Evolutionary conservation across 2,329 filamentous ascomycete genomes (phyloP), one percentile per base, ranked within the genome.

Genomic region (Xylaria arbuscula): DNA sequence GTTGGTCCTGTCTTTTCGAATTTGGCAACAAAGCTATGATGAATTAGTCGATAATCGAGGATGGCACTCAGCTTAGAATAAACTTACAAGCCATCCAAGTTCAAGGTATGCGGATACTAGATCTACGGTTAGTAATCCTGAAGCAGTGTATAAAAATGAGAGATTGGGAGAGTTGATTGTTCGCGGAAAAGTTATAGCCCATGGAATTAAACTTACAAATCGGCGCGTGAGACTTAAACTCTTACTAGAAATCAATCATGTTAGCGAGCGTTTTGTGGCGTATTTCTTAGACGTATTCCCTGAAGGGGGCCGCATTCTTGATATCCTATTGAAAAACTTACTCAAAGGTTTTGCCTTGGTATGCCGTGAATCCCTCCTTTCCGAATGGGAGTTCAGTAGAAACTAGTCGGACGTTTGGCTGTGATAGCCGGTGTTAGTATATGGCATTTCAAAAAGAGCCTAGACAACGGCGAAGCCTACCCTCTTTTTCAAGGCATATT

Each of bases 391-490:
- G 86, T 13, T 93, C 94, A 0, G 96, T 97, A 72, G 97, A 93
- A 65, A 98, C 96, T 61, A 99, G 89, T 79, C 91, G 93, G 74
- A 98, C 93, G 78, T 99, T 99, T 11, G 96, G 94, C 1, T 97
- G 90, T 19, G n/a, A 48, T 40, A 19, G 3, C 9, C 8, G 1
- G 7, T 19, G 63, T 71, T 42, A 69, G 58, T 34, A 3, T 38
- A n/a, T n/a, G 10, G 10, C 32, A 8, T 36, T 51, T 38, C 17
- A 34, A 42, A 24, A 3, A 19, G 5, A 47, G n/a, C 3, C 22
- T 10, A 58, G 19, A 47, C 13, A 57, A 22, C 3, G 9, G 50
- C 17, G 9, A 36, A 48, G 6, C 69, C 42, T 67, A 71, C 69
- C 60, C 69, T 66, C 79, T 96, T 95, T 78, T 88, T 90, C 48